Conservation (phyloP, 169 alveolate genomes). For the Babesia ovata region DNA sequence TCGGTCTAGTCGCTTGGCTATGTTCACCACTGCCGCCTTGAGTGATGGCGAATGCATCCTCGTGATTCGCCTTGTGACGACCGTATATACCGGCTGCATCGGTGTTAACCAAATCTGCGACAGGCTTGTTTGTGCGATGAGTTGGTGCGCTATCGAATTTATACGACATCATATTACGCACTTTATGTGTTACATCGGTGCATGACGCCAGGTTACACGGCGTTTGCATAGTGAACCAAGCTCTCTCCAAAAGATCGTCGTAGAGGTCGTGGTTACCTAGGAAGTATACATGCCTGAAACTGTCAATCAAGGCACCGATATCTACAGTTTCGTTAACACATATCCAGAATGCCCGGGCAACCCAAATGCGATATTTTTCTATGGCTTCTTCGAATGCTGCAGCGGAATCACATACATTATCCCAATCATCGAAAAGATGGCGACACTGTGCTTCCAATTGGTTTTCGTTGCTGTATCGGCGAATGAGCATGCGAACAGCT, state of each 20-base stretch:
- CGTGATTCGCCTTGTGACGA: no score
- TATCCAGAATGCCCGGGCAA: slow-evolving; percentile 71
- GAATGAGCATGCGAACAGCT: slow-evolving; percentile 68
- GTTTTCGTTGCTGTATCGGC: slow-evolving; percentile 4
- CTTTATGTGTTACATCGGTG: slow-evolving; percentile 1
- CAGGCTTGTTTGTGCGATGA: background rate
- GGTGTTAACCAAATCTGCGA: no score
- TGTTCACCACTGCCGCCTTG: background rate
- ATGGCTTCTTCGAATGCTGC: slow-evolving; percentile 64
- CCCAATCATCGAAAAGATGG: slow-evolving; percentile 36
- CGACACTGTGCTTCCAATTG: slow-evolving; percentile 5
- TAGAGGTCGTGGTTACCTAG: slow-evolving; percentile 67
- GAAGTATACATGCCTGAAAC: slow-evolving; percentile 70
- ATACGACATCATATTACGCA: background rate
- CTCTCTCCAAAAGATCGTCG: slow-evolving; percentile 64
- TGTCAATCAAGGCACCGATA: slow-evolving; percentile 48
- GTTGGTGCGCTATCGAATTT: background rate
- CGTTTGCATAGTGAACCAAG: slow-evolving; percentile 70
- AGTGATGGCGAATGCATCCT: no score
- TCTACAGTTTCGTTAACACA: slow-evolving; percentile 62
- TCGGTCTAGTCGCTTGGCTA: background rate
- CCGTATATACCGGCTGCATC: no score
- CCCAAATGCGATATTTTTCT: slow-evolving; percentile 64
- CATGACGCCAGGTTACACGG: slow-evolving; percentile 28
- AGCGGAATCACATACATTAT: slow-evolving; percentile 27